Percentiles rank a stretch among this genome's conserved stretches.
phyloP scores from a whole-genome alignment of 768 basidiomycete species.

The Coprinopsis marcescibilis region DNA sequence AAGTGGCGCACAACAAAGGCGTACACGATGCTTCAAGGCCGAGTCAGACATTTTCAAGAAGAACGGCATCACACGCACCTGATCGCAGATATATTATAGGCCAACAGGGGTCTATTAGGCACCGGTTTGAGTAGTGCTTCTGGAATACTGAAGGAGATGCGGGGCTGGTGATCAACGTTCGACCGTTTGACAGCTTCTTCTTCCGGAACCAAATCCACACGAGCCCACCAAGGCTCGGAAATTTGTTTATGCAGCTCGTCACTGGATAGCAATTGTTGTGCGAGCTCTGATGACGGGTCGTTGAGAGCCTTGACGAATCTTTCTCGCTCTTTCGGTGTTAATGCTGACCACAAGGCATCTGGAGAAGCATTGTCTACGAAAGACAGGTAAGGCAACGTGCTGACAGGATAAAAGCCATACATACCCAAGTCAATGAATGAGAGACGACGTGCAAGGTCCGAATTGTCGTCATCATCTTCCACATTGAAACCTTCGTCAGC shows the following conservation, averaged over 20 bases:
- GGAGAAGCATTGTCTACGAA: slow-evolving; percentile 47
- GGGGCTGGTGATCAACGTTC: slow-evolving; percentile 28
- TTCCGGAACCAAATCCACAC: slow-evolving; percentile 7
- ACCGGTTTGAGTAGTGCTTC: slow-evolving; percentile 34
- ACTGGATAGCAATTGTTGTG: slow-evolving; percentile 53
- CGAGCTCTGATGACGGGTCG: slow-evolving; percentile 58
- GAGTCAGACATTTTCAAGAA: background rate
- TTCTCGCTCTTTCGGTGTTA: slow-evolving; percentile 54
- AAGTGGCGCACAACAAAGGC: slow-evolving; percentile 60
- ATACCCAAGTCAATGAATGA: slow-evolving; percentile 57
- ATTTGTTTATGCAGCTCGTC: slow-evolving; percentile 46
- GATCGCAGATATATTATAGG: slow-evolving; percentile 66
- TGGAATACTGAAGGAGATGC: slow-evolving; percentile 47
- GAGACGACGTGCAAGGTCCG: slow-evolving; percentile 46
- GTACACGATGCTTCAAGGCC: slow-evolving; percentile 54
- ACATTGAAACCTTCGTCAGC: slow-evolving; percentile 23
- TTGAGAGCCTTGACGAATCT: slow-evolving; percentile 54
- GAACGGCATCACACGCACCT: slow-evolving; percentile 42
- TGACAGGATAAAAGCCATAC: slow-evolving; percentile 14
- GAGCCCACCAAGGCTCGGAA: slow-evolving; percentile 67
- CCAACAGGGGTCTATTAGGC: slow-evolving; percentile 35
- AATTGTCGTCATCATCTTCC: slow-evolving; percentile 33
- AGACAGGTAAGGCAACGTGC: background rate
- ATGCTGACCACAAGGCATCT: slow-evolving; percentile 53
- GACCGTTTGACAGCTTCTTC: slow-evolving; percentile 8